Evolutionary conservation across 2,329 filamentous ascomycete genomes (phyloP), one percentile per base, ranked within the genome.

Genomic region (Aciculosporium take): DNA sequence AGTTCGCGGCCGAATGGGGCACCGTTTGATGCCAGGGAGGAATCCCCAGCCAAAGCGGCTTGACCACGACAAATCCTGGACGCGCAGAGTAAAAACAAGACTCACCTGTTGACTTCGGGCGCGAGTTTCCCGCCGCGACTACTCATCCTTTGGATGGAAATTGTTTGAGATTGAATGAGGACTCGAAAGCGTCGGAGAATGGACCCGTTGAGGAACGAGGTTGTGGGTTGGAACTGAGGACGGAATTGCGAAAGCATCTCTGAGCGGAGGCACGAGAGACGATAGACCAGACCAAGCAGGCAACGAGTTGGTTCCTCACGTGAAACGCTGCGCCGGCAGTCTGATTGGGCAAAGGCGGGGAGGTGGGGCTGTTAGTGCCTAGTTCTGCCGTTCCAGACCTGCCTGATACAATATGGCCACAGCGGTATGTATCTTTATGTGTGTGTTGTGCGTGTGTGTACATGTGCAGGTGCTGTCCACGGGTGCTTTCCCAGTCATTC

Each of bases 111-210:
- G 72, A 95, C 88, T 84, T 98, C 91, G 69, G 91, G 88, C 71
- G 88, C 88, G 76, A 96, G 83, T 79, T 95, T 96, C 70, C 81
- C 82, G 72, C 79, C 80, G 71, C 85, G 83, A 86, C 81, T 93
- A 86, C 81, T 93, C 86, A 94, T 94, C 80, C 79, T 82, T 87
- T 78, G 73, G 59, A 57, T 61, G 57, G 56, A 59, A 54, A 36
- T 46, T 52, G 48, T 45, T 49, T 49, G 46, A 48, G 48, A 52
- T 56, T 52, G 52, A 40, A 37, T 53, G 49, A 48, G 50, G 52
- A 55, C 51, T 57, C 51, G 53, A 48, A 50, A 51, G 49, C 48
- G 40, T 51, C 46, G 41, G 44, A 40, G 41, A 42, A 38, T 45
- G 42, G 44, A 37, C 40, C 40, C 40, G 40, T 31, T 32, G 33